phyloP scores from a whole-genome alignment of 192 early-diverging fungal species.

The Spinellus fusiger region DNA sequence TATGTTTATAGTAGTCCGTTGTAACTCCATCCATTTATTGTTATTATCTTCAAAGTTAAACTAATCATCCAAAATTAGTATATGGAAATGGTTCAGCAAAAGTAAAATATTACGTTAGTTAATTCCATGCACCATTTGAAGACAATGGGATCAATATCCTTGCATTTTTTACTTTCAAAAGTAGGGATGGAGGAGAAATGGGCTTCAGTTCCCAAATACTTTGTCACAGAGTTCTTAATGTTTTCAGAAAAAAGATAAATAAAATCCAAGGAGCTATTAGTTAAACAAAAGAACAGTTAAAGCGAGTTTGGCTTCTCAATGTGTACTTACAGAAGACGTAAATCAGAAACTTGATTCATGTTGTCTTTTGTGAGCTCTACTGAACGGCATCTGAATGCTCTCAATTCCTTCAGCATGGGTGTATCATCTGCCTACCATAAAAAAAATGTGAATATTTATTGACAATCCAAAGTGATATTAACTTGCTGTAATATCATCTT shows the following conservation, averaged over 20 bases:
- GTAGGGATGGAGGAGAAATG: not conserved
- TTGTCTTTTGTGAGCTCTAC: not conserved
- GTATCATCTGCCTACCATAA: not conserved
- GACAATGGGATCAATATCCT: not conserved
- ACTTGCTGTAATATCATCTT: not conserved
- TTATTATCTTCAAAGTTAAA: conserved; percentile 5
- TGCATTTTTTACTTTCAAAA: not conserved
- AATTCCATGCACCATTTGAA: not conserved
- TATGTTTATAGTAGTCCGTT: not conserved
- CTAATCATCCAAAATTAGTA: not conserved
- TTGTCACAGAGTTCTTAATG: not conserved
- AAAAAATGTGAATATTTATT: not conserved
- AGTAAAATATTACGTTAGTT: conserved; percentile 2
- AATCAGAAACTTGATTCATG: conserved; percentile 1
- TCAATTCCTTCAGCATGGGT: not conserved
- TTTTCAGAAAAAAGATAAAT: conserved; percentile 7
- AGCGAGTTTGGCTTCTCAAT: not conserved
- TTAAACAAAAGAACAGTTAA: not conserved
- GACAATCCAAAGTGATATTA: not conserved
- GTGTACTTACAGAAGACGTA: not conserved
- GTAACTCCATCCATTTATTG: conserved; percentile 4
- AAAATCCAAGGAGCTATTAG: not conserved
- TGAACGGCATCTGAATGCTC: not conserved
- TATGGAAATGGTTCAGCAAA: not conserved
- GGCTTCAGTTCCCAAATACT: not conserved